Evolutionary conservation across 2,329 filamentous ascomycete genomes (phyloP), one percentile per base, ranked within the genome.

Genomic region (Xylariaceae sp.): DNA sequence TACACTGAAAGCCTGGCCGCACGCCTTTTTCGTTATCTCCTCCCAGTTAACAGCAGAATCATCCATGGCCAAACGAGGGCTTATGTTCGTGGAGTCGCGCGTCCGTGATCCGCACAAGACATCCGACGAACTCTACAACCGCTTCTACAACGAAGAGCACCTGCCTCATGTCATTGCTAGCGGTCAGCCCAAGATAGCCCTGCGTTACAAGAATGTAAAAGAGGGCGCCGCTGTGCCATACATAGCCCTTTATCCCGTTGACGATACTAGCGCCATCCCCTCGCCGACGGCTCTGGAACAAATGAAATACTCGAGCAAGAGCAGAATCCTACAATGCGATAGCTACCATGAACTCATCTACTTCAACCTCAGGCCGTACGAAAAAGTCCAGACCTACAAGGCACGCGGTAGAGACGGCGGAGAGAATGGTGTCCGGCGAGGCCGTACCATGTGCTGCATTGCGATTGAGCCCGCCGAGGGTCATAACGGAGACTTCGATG

Each of bases 141-240:
- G 47, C 43, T 56, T 34, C n/a, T 43, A 56, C 31, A 40, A 51
- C 26, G 44, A 50, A 19, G 47, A 54, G 35, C 42, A 50, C 26
- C 34, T 58, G 40, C 40, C 46, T 35, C 30, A 42, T 6, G 31
- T 58, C 29, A 45, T 58, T 5, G 30, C 45, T 12, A 31, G 44
- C 26, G 42, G 52, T 42, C 42, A 45, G 30, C 27, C 37, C 8
- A 44, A 52, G 35, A 44, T 58, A n/a, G 56, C 44, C 6, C 56
- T 58, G 35, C 52, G 56, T 26, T 58, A 55, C 47, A 58, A 55
- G 42, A 50, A 50, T 31, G 35, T 52, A n/a, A 26, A 31, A 19
- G 26, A 11, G 30, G 40, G 12, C 43, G 34, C 49, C 5, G 7
- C 34, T 4, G 12, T 43, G 8, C 50, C 48, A 4, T 55, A 58